Percentiles rank a stretch among this genome's conserved stretches.
Conservation (phyloP, 805 yeast genomes). For the Candida vaughaniae region DNA sequence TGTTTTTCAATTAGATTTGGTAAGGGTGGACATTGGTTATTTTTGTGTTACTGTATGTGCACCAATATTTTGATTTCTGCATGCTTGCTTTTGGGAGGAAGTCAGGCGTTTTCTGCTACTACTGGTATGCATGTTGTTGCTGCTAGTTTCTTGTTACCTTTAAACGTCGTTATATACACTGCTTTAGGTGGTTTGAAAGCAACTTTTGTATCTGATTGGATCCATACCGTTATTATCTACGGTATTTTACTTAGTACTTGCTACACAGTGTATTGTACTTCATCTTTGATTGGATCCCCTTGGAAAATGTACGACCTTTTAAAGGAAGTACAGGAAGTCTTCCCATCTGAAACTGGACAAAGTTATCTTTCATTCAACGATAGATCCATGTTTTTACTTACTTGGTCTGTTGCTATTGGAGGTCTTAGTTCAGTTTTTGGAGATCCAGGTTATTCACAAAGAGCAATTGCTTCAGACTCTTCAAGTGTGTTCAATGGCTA, state of each 20-base stretch:
- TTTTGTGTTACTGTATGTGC: slow-evolving; percentile 22
- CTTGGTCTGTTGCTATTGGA: slow-evolving; percentile 16
- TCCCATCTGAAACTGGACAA: slow-evolving; percentile 20
- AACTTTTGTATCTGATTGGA: slow-evolving; percentile 26
- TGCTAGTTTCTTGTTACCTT: slow-evolving; percentile 22
- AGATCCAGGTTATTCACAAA: slow-evolving; percentile 25
- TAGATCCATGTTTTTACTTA: slow-evolving; percentile 11
- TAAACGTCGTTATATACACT: slow-evolving; percentile 23
- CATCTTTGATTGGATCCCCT: slow-evolving; percentile 23
- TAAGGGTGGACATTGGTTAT: slow-evolving; percentile 23
- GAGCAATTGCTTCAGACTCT: slow-evolving; percentile 26
- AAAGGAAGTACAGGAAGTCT: slow-evolving; percentile 14
- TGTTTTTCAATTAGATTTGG: slow-evolving; percentile 26
- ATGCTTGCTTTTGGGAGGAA: slow-evolving; percentile 45
- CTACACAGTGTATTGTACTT: slow-evolving; percentile 18
- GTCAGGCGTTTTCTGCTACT: slow-evolving; percentile 70
- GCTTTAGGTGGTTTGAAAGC: slow-evolving; percentile 26
- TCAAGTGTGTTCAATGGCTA: slow-evolving; percentile 21
- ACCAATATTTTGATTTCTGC: slow-evolving; percentile 22
- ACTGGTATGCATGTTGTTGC: slow-evolving; percentile 64
- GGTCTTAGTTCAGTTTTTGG: slow-evolving; percentile 24
- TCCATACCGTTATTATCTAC: slow-evolving; percentile 23
- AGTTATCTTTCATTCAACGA: slow-evolving; percentile 17
- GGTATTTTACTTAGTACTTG: slow-evolving; percentile 19
- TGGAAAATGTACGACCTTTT: slow-evolving; percentile 24